Evolutionary conservation across 345 rosid genomes (phyloP).

Genomic region (Erodium maritimum): DNA sequence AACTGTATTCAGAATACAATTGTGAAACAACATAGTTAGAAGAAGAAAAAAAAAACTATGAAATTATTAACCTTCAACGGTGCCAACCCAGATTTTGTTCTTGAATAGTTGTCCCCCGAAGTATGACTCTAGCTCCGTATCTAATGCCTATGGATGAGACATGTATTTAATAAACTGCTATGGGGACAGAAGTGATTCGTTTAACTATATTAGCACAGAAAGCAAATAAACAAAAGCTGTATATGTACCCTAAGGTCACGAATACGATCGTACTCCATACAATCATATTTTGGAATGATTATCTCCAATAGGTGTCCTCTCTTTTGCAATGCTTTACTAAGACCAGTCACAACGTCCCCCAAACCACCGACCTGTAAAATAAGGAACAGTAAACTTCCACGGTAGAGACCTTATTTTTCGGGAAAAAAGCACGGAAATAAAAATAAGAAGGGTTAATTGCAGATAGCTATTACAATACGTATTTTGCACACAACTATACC

Average conservation of each 20-base stretch:
- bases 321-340: constrained; percentile 85
- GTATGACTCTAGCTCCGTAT: constrained; percentile 69
- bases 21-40: not conserved
- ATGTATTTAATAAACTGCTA: not conserved
- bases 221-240: not conserved
- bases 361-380: constrained; percentile 81
- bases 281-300: constrained; percentile 90
- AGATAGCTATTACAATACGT: too few relatives aligned
- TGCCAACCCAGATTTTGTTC: constrained; percentile 92
- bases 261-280: constrained; percentile 72
- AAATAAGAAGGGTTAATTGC: too few relatives aligned
- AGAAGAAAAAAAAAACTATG: not conserved
- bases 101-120: constrained; percentile 73
- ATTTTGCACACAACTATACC: too few relatives aligned
- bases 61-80: constrained; percentile 54
- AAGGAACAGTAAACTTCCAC: constrained; percentile 6
- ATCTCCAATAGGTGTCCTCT: constrained; percentile 90
- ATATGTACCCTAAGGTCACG: constrained; percentile 54
- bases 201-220: not conserved
- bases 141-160: constrained; percentile 51
- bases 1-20: constrained; percentile 19
- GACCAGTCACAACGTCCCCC: constrained; percentile 95
- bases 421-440: not conserved
- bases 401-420: not conserved
- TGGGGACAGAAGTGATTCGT: not conserved